phyloP scores from a whole-genome alignment of 768 basidiomycete genomes.

The Hydnomerulius pinastri region DNA sequence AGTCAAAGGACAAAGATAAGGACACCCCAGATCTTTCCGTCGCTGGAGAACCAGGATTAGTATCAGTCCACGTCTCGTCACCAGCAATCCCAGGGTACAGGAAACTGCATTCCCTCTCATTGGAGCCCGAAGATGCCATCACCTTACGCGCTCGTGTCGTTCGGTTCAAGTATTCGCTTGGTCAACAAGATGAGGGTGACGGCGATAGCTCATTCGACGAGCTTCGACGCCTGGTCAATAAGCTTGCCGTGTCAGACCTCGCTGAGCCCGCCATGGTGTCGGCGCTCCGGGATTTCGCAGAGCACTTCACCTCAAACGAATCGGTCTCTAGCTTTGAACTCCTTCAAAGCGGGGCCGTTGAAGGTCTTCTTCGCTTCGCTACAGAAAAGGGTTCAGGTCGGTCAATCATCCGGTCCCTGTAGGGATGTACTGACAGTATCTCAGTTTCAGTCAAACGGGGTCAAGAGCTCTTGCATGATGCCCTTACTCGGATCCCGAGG shows the following conservation, averaged over 20 bases:
- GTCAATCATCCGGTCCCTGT: conserved; percentile 3
- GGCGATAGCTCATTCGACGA: conserved; percentile 64
- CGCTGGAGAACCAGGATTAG: conserved; percentile 34
- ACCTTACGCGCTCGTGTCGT: conserved; percentile 91
- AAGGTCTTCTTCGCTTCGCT: conserved; percentile 80
- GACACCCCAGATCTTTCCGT: conserved; percentile 35
- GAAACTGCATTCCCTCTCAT: conserved; percentile 64
- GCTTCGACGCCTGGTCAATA: conserved; percentile 64
- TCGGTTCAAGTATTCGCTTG: conserved; percentile 74
- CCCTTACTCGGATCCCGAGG: conserved; percentile 63
- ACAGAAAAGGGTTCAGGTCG: conserved; percentile 56
- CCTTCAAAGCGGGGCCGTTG: conserved; percentile 90
- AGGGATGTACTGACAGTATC: conserved; percentile 3
- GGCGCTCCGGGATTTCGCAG: conserved; percentile 73
- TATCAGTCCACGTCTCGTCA: conserved; percentile 42
- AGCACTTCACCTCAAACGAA: conserved; percentile 72
- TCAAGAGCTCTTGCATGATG: conserved; percentile 77
- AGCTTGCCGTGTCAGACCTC: conserved; percentile 54
- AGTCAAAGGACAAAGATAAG: conserved; percentile 49
- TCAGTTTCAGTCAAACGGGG: conserved; percentile 66
- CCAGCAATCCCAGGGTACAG: conserved; percentile 63
- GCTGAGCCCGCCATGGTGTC: conserved; percentile 65
- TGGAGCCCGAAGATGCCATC: conserved; percentile 89
- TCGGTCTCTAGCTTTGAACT: conserved; percentile 96
- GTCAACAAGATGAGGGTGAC: conserved; percentile 54